Evolutionary conservation across 2,329 filamentous ascomycete species (phyloP).

Genomic region (Alternaria dauci): DNA sequence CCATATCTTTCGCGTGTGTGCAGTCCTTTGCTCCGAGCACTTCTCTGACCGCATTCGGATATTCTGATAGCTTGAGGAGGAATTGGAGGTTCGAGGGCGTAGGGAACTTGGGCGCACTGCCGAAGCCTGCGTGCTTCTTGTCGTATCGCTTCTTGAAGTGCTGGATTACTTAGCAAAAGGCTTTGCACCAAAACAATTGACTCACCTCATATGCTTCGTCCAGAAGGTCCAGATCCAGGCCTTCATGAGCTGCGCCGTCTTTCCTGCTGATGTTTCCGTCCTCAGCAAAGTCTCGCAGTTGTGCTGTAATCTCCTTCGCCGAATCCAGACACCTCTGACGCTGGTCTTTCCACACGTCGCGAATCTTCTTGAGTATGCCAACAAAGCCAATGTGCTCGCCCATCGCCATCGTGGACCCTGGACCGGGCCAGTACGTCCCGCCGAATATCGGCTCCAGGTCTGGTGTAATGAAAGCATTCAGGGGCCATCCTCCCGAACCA

Average conservation of each 20-base stretch:
- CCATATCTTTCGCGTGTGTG: conserved; percentile 77
- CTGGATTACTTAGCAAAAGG: conserved; percentile 15
- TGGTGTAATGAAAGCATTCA: conserved; percentile 96
- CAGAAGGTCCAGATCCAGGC: conserved; percentile 86
- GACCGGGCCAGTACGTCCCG: conserved; percentile 93
- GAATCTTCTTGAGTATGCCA: conserved; percentile 80
- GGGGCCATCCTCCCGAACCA: conserved; percentile 88
- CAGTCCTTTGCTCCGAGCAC: conserved; percentile 88
- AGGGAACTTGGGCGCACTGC: conserved; percentile 81
- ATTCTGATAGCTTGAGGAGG: conserved; percentile 75
- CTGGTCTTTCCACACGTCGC: conserved; percentile 79
- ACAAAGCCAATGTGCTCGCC: conserved; percentile 77
- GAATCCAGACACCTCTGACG: conserved; percentile 83
- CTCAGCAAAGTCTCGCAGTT: conserved; percentile 85
- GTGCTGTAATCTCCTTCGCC: conserved; percentile 80
- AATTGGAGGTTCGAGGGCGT: conserved; percentile 87
- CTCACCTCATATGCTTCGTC: conserved; percentile 80
- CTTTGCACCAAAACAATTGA: conserved; percentile 52
- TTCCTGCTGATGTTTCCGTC: conserved; percentile 73
- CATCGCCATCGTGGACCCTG: conserved; percentile 63
- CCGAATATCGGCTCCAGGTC: conserved; percentile 94
- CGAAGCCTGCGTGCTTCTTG: conserved; percentile 67
- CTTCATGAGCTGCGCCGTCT: conserved; percentile 65
- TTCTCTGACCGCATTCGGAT: conserved; percentile 76
- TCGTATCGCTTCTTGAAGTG: conserved; percentile 39